phyloP scores from a whole-genome alignment of 129 eudicot genomes.

The Flaveria robusta region DNA sequence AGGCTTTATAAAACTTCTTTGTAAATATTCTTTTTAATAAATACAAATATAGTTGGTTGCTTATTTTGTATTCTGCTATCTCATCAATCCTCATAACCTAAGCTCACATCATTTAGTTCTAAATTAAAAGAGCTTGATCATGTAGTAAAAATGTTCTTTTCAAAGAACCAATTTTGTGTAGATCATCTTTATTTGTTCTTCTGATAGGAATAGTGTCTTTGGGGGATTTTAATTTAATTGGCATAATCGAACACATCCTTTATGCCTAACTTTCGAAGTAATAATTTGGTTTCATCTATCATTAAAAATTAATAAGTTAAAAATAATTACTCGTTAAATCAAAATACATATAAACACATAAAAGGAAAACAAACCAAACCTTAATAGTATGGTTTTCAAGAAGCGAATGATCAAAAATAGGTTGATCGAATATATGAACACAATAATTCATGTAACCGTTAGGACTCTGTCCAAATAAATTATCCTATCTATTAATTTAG shows the following conservation, averaged over 20 bases:
- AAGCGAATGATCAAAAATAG: slow-evolving; percentile 77
- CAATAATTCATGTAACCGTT: slow-evolving; percentile 81
- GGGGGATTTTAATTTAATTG: slow-evolving; percentile 63
- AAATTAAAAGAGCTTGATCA: too few relatives aligned
- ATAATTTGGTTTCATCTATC: slow-evolving; percentile 66
- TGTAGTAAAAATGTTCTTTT: too few relatives aligned
- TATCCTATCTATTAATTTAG: too few relatives aligned
- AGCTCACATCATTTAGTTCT: too few relatives aligned
- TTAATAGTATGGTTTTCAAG: slow-evolving; percentile 72
- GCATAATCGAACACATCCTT: slow-evolving; percentile 53
- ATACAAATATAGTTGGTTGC: too few relatives aligned
- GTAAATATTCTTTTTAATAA: too few relatives aligned
- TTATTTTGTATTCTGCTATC: too few relatives aligned
- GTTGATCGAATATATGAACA: slow-evolving; percentile 63
- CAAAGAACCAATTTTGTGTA: slow-evolving; percentile 61
- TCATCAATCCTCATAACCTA: too few relatives aligned
- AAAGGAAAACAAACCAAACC: slow-evolving; percentile 34
- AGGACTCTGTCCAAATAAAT: slow-evolving; percentile 52
- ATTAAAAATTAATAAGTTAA: background rate
- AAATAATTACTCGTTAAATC: too few relatives aligned
- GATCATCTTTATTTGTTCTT: slow-evolving; percentile 67
- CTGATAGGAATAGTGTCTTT: slow-evolving; percentile 67
- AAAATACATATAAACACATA: background rate
- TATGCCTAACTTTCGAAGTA: slow-evolving; percentile 35
- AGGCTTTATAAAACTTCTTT: too few relatives aligned